Conservation (phyloP, 1,284 basidiomycete genomes). For the Xerocomus amazonicus region DNA sequence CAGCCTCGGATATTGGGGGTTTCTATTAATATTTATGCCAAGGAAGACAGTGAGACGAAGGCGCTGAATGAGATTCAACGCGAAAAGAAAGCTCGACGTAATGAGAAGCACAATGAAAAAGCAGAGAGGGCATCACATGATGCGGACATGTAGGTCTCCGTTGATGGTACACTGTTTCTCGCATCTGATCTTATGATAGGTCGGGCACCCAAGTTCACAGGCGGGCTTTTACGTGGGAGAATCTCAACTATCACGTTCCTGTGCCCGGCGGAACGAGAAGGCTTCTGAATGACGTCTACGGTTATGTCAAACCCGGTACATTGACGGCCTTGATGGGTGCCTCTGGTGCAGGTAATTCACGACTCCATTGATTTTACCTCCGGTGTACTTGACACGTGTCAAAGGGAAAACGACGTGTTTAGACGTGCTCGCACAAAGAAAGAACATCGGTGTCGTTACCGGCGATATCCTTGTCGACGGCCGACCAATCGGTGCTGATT, state of each 20-base stretch:
- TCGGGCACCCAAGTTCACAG: constrained; percentile 29
- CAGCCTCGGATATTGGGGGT: constrained; percentile 49
- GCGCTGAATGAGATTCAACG: constrained; percentile 58
- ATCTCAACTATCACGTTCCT: constrained; percentile 70
- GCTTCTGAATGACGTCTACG: constrained; percentile 82
- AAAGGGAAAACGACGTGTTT: constrained; percentile 73
- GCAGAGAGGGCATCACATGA: constrained; percentile 22
- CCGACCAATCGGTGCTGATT: constrained; percentile 68
- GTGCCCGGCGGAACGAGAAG: constrained; percentile 66
- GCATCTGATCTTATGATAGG: neutral
- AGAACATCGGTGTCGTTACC: constrained; percentile 80
- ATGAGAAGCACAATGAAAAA: constrained; percentile 30
- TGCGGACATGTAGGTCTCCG: constrained; percentile 16
- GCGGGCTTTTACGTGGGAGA: constrained; percentile 68
- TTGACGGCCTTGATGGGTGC: constrained; percentile 79
- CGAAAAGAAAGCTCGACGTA: constrained; percentile 44
- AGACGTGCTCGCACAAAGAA: constrained; percentile 85
- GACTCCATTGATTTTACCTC: neutral
- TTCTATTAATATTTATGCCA: constrained; percentile 64
- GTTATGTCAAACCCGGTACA: constrained; percentile 86
- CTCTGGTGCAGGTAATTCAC: constrained; percentile 57
- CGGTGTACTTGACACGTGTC: constrained; percentile 19
- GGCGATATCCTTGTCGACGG: constrained; percentile 85
- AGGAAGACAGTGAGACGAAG: constrained; percentile 67
- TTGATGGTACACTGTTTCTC: neutral